Evolutionary conservation across 169 alveolate genomes (phyloP).

Genomic region (Toxoplasma gondii): DNA sequence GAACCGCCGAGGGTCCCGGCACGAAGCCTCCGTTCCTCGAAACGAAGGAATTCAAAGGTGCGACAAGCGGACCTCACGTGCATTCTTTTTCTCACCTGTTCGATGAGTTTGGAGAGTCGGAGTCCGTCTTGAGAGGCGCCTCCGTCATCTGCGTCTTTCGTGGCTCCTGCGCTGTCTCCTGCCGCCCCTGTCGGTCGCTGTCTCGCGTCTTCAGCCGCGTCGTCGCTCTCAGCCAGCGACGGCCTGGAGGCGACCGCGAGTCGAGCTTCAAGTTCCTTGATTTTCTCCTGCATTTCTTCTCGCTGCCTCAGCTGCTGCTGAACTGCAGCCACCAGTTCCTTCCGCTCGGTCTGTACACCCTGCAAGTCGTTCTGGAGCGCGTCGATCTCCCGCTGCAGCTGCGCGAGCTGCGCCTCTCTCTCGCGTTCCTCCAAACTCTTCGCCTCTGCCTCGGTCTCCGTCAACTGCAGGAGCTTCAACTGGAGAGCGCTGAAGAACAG

Average conservation of each 20-base stretch:
- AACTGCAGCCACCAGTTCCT: constrained; percentile 58
- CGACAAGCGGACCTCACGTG: no score
- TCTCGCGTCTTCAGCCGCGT: neutral
- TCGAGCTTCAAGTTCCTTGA: constrained; percentile 7
- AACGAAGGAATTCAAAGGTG: no score
- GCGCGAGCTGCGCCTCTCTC: constrained; percentile 45
- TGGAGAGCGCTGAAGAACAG: constrained; percentile 41
- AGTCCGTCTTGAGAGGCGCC: neutral
- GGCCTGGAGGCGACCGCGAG: neutral
- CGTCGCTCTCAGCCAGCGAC: constrained; percentile 8
- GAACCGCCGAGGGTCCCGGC: neutral
- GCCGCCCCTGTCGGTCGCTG: neutral
- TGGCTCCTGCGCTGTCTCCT: no score
- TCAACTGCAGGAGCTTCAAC: constrained; percentile 64
- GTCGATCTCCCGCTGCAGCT: constrained; percentile 53
- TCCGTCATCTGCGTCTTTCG: neutral
- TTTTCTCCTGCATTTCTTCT: constrained; percentile 55
- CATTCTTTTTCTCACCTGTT: neutral
- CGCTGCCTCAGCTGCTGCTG: constrained; percentile 62
- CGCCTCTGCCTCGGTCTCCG: constrained; percentile 59
- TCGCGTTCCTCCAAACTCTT: constrained; percentile 58
- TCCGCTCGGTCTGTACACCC: constrained; percentile 50
- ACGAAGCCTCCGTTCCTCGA: no score
- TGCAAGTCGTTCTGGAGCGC: constrained; percentile 53
- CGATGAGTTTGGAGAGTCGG: neutral